A percentile compares a stretch with the other conserved stretches of the same genome.
These are phyloP conservation scores for Leucocoprinus leucothites DNA, from an alignment of 768 basidiomycete genomes.

Conservation along the genomic window DNA sequence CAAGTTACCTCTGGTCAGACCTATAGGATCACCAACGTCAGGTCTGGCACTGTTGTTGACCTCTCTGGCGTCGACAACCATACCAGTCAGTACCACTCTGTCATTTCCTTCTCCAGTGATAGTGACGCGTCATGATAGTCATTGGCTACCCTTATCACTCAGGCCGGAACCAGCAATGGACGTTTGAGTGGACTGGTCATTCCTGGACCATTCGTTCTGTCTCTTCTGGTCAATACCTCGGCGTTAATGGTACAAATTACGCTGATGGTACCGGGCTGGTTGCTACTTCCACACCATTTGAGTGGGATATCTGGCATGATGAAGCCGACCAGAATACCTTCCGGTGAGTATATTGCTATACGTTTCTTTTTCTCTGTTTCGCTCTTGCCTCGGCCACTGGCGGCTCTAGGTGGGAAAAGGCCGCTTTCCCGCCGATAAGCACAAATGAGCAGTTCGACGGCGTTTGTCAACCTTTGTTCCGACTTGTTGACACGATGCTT, in stretches of 20 bases:
- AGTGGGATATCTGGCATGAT: constrained; percentile 53
- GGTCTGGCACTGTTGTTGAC: constrained; percentile 50
- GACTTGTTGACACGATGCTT: too few relatives aligned
- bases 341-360: constrained; percentile 32
- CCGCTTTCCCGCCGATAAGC: too few relatives aligned
- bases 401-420: neutral
- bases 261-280: constrained; percentile 39
- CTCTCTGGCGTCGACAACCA: constrained; percentile 50
- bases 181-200: constrained; percentile 32
- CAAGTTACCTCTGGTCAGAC: constrained; percentile 32
- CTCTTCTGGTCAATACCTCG: constrained; percentile 38
- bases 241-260: constrained; percentile 29
- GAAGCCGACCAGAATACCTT: constrained; percentile 31
- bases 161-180: constrained; percentile 58
- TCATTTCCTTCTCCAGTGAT: neutral
- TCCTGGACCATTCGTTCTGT: constrained; percentile 42
- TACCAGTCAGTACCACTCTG: constrained; percentile 32
- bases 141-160: constrained; percentile 44
- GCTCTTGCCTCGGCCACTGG: neutral
- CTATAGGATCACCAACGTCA: constrained; percentile 49
- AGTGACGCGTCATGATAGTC: constrained; percentile 27
- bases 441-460: too few relatives aligned
- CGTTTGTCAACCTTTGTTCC: too few relatives aligned
- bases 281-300: constrained; percentile 29
- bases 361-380: neutral